Conservation (phyloP, 2,329 filamentous ascomycete genomes). For the Aspergillus calidoustus region DNA sequence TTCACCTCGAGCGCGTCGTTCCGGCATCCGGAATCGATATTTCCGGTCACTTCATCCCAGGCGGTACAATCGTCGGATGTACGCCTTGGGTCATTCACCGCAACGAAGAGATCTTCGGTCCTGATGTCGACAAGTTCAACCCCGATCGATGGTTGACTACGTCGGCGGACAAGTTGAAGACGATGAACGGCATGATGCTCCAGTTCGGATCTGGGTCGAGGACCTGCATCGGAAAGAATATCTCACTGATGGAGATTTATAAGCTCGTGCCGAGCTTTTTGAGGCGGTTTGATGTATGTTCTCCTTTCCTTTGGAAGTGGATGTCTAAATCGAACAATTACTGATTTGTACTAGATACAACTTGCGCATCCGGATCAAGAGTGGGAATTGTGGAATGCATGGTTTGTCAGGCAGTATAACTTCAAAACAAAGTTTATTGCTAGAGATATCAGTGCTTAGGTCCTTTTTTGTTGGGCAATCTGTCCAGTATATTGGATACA, state of each 20-base stretch:
- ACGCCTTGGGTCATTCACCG: slow-evolving; percentile 52
- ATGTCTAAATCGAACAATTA: background rate
- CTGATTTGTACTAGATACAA: slow-evolving; percentile 11
- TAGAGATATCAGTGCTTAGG: slow-evolving; percentile 11
- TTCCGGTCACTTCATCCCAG: slow-evolving; percentile 38
- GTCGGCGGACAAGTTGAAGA: slow-evolving; percentile 26
- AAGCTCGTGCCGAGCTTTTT: slow-evolving; percentile 35
- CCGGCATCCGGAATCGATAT: slow-evolving; percentile 34
- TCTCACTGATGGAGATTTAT: slow-evolving; percentile 40
- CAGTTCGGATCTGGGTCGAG: slow-evolving; percentile 37
- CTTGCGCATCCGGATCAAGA: slow-evolving; percentile 20
- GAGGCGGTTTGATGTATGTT: slow-evolving; percentile 18
- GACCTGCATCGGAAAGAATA: slow-evolving; percentile 39
- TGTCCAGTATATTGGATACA: background rate
- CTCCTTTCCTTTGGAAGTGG: background rate
- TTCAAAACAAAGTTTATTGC: slow-evolving; percentile 18
- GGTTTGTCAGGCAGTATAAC: slow-evolving; percentile 24
- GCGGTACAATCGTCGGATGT: slow-evolving; percentile 49
- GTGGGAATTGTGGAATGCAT: slow-evolving; percentile 23
- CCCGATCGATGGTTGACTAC: slow-evolving; percentile 54
- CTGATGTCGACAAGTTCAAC: slow-evolving; percentile 45
- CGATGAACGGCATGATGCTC: slow-evolving; percentile 38
- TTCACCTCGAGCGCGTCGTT: slow-evolving; percentile 42
- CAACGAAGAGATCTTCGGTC: slow-evolving; percentile 44
- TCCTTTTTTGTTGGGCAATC: background rate